phyloP scores from a whole-genome alignment of 1,284 basidiomycete species.

The Sporisorium sorghi region DNA sequence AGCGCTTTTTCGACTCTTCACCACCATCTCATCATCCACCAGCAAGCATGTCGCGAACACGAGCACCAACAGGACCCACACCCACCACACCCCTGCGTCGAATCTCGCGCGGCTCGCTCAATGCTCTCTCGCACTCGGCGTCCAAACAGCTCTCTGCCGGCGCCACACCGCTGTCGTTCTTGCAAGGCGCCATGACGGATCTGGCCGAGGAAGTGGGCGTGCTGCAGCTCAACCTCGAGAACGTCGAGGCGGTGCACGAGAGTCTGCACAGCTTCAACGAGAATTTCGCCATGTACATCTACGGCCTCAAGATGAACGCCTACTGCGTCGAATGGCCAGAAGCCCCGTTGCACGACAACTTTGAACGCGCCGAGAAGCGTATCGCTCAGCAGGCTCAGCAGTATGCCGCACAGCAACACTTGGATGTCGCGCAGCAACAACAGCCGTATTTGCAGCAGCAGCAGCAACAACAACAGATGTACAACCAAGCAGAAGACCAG shows the following conservation, averaged over 20 bases:
- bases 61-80: constrained; percentile 27
- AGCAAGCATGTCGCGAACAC: constrained; percentile 31
- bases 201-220: constrained; percentile 87
- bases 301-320: constrained; percentile 92
- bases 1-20: neutral
- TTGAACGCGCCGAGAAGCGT: constrained; percentile 55
- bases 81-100: constrained; percentile 81
- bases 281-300: constrained; percentile 89
- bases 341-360: constrained; percentile 65
- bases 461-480: constrained; percentile 17
- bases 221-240: constrained; percentile 80
- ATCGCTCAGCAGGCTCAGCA: constrained; percentile 51
- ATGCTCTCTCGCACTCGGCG: constrained; percentile 78
- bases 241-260: constrained; percentile 78
- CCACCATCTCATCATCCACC: constrained; percentile 13
- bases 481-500: constrained; percentile 54
- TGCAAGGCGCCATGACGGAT: constrained; percentile 84
- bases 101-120: constrained; percentile 89
- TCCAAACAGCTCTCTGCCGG: constrained; percentile 45
- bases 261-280: constrained; percentile 89
- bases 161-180: constrained; percentile 81
- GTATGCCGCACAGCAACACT: constrained; percentile 40
- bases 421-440: constrained; percentile 24
- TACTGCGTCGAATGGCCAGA: constrained; percentile 91
- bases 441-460: constrained; percentile 16